phyloP scores from a whole-genome alignment of 805 yeast species.

The Saccharomyces mikatae region DNA sequence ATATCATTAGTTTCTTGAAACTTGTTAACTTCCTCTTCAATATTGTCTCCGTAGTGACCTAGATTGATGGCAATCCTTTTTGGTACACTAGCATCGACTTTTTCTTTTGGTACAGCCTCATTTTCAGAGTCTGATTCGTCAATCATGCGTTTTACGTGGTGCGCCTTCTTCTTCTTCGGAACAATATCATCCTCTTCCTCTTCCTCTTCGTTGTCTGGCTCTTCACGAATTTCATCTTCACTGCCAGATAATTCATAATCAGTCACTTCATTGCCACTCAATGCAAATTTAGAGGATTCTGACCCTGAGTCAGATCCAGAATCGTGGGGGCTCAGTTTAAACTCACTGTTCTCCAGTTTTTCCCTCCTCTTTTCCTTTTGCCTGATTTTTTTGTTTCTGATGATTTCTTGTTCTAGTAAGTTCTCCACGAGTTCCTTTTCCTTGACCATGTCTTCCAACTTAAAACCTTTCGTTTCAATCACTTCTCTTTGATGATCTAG shows the following conservation, averaged over 20 bases:
- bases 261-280: slow-evolving; percentile 18
- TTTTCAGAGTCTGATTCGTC: slow-evolving; percentile 11
- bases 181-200: slow-evolving; percentile 25
- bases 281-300: slow-evolving; percentile 8
- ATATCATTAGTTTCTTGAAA: neutral
- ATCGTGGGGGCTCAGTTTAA: slow-evolving; percentile 13
- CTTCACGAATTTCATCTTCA: slow-evolving; percentile 4
- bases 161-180: neutral
- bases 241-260: slow-evolving; percentile 10
- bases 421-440: slow-evolving; percentile 28
- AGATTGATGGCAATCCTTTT: slow-evolving; percentile 18
- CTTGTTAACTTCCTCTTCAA: slow-evolving; percentile 1
- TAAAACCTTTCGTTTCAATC: slow-evolving; percentile 38
- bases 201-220: slow-evolving; percentile 20
- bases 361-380: slow-evolving; percentile 33
- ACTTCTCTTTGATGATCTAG: slow-evolving; percentile 42
- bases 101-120: neutral
- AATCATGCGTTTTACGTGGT: neutral
- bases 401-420: slow-evolving; percentile 42
- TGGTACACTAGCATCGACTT: neutral
- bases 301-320: slow-evolving; percentile 7
- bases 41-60: slow-evolving; percentile 25
- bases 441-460: slow-evolving; percentile 34
- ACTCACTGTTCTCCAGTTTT: slow-evolving; percentile 13
- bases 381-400: slow-evolving; percentile 39